Evolutionary conservation across 1,284 basidiomycete genomes (phyloP), one percentile per base, ranked within the genome.

Genomic region (Ganoderma lingzhi): DNA sequence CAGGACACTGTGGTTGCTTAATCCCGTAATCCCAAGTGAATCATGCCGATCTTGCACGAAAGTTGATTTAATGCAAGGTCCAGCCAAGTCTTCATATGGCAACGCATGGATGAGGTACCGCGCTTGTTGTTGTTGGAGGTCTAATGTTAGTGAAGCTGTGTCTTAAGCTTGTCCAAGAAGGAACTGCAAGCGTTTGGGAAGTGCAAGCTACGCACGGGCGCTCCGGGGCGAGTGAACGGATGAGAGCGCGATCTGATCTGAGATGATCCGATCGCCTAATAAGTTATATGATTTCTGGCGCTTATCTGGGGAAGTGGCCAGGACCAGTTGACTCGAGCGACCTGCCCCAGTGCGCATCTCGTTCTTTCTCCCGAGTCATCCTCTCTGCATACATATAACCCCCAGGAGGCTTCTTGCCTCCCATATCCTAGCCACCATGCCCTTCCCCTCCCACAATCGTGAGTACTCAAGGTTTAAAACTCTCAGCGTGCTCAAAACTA

Each of bases 371-470:
- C 44, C 39, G 23, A 55, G 15, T 60, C 53, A 23, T 48, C 48
- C 48, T 51, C n/a, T 59, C 53, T 23, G 19, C 56, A 28, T 23
- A 53, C 55, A 61, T 59, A 59, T 60, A 41, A 28, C 53, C 19
- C 6, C 44, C 60, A 30, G 45, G 66, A 61, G 61, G 63, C 60
- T 35, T 8, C n/a, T n/a, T 28, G 42, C 59, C 45, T 61, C 55
- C 3, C 30, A 23, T 9, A 10, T 17, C 30, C 42, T 35, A 12
- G 12, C 3, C 58, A 62, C 62, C 72, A 93, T 93, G 93, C 83
- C 90, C 63, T 93, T 93, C 78, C 84, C 88, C 62, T 80, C 84
- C 3, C 92, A 94, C 83, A 91, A 93, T 80, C 88, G 93, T 93
- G 72, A 80, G 91, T 85, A 41, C 62, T 60, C 48, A 35, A 51